Evolutionary conservation across 805 yeast genomes (phyloP).

Genomic region (Scheffersomyces coipomensis): DNA sequence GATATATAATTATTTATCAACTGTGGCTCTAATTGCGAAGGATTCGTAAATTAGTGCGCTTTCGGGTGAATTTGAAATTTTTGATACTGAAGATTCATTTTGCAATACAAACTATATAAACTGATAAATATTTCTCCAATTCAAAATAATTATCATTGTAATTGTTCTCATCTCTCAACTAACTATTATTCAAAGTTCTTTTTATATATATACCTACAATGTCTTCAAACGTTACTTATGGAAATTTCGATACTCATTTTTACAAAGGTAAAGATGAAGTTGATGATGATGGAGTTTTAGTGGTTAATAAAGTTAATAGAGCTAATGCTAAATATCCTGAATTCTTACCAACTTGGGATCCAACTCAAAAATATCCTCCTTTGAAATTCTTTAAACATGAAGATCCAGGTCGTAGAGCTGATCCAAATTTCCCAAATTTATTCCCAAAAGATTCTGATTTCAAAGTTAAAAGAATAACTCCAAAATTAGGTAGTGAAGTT

Average conservation of each 20-base stretch:
- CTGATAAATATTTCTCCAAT: no score
- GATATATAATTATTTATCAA: no score
- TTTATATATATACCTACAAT: no score
- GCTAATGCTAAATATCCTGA: constrained; percentile 44
- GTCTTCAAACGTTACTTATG: constrained; percentile 8
- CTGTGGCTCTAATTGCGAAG: no score
- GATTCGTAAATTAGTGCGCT: no score
- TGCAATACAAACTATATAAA: no score
- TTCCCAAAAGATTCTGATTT: constrained; percentile 33
- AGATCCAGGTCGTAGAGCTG: constrained; percentile 71
- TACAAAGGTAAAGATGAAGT: constrained; percentile 50
- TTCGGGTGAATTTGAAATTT: no score
- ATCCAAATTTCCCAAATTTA: constrained; percentile 51
- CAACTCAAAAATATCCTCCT: constrained; percentile 50
- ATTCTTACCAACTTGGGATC: constrained; percentile 70
- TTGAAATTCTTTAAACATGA: constrained; percentile 53
- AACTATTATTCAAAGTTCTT: no score
- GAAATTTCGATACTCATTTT: constrained; percentile 48
- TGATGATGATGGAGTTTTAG: constrained; percentile 47
- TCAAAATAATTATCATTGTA: no score
- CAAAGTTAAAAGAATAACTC: constrained; percentile 48
- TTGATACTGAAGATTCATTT: no score
- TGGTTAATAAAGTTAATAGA: constrained; percentile 40
- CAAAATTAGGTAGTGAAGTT: constrained; percentile 69
- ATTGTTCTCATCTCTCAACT: no score